phyloP scores from a whole-genome alignment of 2,329 filamentous ascomycete genomes.

The Pseudovirgaria hyperparasitica region DNA sequence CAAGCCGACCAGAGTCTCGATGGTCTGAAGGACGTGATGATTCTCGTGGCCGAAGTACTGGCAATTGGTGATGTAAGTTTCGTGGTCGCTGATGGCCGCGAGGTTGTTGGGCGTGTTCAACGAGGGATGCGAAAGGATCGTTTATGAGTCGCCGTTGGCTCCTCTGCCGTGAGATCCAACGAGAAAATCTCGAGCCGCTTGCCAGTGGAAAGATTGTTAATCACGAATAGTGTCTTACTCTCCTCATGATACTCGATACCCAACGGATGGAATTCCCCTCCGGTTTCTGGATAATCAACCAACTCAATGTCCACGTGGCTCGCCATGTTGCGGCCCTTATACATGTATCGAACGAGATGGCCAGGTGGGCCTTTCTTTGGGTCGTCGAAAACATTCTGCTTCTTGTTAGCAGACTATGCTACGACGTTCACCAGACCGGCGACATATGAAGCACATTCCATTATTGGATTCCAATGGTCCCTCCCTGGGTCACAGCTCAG shows the following conservation, averaged over 20 bases:
- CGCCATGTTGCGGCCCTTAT: constrained; percentile 13
- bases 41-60: constrained; percentile 21
- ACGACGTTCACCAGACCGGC: not conserved
- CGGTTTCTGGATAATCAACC: constrained; percentile 11
- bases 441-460: constrained; percentile 17
- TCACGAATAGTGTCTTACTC: constrained; percentile 24
- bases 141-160: constrained; percentile 15
- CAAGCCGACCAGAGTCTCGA: constrained; percentile 26
- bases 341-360: not conserved
- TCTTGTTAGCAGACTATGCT: not conserved
- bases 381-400: not conserved
- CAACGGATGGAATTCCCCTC: constrained; percentile 28
- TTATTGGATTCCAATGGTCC: constrained; percentile 33
- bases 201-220: constrained; percentile 25
- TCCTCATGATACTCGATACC: constrained; percentile 24
- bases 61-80: constrained; percentile 30
- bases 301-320: constrained; percentile 15
- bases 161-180: constrained; percentile 10
- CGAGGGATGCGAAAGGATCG: constrained; percentile 18
- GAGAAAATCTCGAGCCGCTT: constrained; percentile 24
- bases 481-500: constrained; percentile 30
- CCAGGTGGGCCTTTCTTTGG: not conserved
- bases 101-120: constrained; percentile 28
- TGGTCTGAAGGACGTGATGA: constrained; percentile 14
- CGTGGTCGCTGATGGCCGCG: constrained; percentile 16